Evolutionary conservation across 345 rosid species (phyloP).

Genomic region (Eucalyptus leucophloia): DNA sequence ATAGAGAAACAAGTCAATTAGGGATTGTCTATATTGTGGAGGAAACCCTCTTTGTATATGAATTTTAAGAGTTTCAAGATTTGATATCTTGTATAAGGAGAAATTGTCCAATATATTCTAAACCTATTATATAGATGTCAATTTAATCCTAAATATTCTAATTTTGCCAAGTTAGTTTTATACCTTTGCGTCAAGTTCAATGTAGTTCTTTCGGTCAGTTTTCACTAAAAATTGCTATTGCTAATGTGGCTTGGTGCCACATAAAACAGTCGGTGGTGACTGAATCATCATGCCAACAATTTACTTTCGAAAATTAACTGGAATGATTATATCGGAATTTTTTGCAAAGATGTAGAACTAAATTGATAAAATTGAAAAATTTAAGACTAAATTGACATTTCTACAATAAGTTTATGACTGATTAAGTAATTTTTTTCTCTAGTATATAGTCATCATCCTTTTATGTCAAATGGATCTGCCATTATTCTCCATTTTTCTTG

Average conservation of each 20-base stretch:
- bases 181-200: background rate
- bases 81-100: background rate
- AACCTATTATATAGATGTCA: background rate
- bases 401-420: background rate
- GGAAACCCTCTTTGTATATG: background rate
- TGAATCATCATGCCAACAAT: background rate
- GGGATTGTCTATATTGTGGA: background rate
- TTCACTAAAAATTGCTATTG: background rate
- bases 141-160: background rate
- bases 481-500: background rate
- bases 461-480: background rate
- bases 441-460: background rate
- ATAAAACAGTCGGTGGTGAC: background rate
- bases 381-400: background rate
- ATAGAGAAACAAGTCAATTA: background rate
- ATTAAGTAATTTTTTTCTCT: background rate
- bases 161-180: background rate
- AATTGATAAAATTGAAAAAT: background rate
- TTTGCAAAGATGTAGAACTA: background rate
- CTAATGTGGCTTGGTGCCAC: background rate
- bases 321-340: background rate
- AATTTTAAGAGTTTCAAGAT: background rate
- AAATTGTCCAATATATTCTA: background rate
- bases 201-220: background rate
- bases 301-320: accelerated